Evolutionary conservation across 768 basidiomycete species (phyloP), one percentile per base, ranked within the genome.

Genomic region (Russula griseocarnosa): DNA sequence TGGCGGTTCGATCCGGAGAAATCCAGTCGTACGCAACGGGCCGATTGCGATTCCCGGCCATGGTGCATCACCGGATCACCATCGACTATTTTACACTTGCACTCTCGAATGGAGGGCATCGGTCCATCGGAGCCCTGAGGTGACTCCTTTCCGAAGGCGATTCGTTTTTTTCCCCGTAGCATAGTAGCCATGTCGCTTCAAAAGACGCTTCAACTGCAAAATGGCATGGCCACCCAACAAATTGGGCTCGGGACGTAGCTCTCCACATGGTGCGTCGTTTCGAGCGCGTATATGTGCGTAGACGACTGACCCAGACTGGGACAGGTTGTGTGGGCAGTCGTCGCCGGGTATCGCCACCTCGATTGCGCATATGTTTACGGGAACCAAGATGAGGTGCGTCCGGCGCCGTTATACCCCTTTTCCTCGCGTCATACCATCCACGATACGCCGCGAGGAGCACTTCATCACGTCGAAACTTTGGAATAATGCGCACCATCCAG

Each of bases 201-300:
- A 49, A 78, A 78, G 62, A 55, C 63, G 11, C 14, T 81, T 66
- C 69, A 73, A 16, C 77, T 85, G 66, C 75, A 76, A 69, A 78
- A 76, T 59, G 85, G 86, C 3, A 76, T 77, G 44, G 68, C 74
- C 56, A 78, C 94, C 67, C 89, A n/a, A 38, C 85, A 87, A 74
- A 84, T 93, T 69, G 92, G 92, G 46, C 79, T 92, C 42, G 92
- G 92, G 6, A 92, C 90, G 20, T 93, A 90, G 90, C 78, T 86
- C 61, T 86, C 89, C 8, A 78, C 40, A 85, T 88, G 50, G 88
- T 90, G n/a, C 53, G 50, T 50, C 22, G 10, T 1, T 46, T n/a
- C n/a, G 13, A 55, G 54, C 1, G 51, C 44, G 44, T 64, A 65
- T 30, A 46, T 34, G 36, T 18, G 24, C 36, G 22, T 34, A 5